Conservation (phyloP, 2,329 filamentous ascomycete species). For the Elsinoe arachidis region DNA sequence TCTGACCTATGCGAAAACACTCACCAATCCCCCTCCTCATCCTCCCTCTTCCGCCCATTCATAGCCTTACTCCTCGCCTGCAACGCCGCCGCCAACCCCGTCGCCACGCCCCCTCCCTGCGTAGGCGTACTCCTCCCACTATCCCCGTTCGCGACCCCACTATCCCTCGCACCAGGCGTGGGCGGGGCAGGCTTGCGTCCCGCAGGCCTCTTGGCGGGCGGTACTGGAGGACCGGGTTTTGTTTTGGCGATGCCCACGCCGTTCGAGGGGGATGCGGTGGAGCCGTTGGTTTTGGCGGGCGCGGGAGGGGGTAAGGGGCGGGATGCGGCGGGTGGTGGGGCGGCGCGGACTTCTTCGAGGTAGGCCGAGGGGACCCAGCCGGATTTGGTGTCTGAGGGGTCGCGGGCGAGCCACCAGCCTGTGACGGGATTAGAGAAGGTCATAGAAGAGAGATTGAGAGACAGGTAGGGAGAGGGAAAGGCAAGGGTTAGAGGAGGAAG, state of each 20-base stretch:
- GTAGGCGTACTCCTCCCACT: slow-evolving; percentile 28
- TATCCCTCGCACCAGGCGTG: slow-evolving; percentile 59
- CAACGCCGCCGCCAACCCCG: slow-evolving; percentile 43
- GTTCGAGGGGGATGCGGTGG: slow-evolving; percentile 28
- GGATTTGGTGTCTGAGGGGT: slow-evolving; percentile 56
- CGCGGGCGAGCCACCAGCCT: slow-evolving; percentile 94
- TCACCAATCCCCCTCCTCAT: slow-evolving; percentile 30
- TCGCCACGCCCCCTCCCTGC: slow-evolving; percentile 36
- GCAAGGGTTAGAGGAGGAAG: not conserved
- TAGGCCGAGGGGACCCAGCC: slow-evolving; percentile 95
- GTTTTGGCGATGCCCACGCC: slow-evolving; percentile 39
- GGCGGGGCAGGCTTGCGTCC: slow-evolving; percentile 62
- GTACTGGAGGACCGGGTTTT: slow-evolving; percentile 67
- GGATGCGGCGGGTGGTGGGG: slow-evolving; percentile 38
- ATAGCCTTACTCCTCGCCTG: slow-evolving; percentile 42
- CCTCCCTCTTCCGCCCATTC: slow-evolving; percentile 29
- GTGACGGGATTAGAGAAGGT: slow-evolving; percentile 17
- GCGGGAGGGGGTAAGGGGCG: slow-evolving; percentile 56
- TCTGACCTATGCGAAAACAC: not conserved
- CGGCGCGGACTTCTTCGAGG: slow-evolving; percentile 65
- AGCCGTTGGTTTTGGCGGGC: slow-evolving; percentile 17
- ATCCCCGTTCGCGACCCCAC: slow-evolving; percentile 37
- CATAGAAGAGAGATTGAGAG: not conserved
- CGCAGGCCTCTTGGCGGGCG: slow-evolving; percentile 71
- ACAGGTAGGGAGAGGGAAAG: not conserved